These are phyloP conservation scores for Spiraea crenata DNA, from an alignment of 331 rosid species.

Conservation along the genomic window DNA sequence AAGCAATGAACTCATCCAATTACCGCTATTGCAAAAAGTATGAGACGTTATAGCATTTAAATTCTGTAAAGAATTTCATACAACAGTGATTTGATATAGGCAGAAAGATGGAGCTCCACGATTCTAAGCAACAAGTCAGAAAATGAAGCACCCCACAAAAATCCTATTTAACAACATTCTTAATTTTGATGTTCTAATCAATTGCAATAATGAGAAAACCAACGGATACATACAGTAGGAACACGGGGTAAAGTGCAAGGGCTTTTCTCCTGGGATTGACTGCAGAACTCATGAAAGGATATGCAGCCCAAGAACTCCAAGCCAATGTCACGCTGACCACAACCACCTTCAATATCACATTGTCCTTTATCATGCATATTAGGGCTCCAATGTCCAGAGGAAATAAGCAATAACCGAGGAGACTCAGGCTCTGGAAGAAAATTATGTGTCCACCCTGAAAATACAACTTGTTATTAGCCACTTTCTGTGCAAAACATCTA, in stretches of 20 bases:
- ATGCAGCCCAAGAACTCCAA: conserved; percentile 99
- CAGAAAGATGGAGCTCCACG: conserved; percentile 13
- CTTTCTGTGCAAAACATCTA: neutral
- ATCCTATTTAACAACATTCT: conserved; percentile 44
- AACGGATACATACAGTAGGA: conserved; percentile 97
- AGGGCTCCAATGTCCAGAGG: conserved; percentile 92
- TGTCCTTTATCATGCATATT: conserved; percentile 85
- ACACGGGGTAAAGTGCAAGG: conserved; percentile 96
- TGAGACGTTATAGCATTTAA: neutral
- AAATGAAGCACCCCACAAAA: conserved; percentile 28
- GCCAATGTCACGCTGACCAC: conserved; percentile 81
- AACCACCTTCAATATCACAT: conserved; percentile 67
- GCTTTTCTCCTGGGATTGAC: conserved; percentile 99
- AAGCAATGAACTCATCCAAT: neutral
- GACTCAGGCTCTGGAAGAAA: conserved; percentile 96
- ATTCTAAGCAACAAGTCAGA: conserved; percentile 17
- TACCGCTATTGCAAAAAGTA: neutral
- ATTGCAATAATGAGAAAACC: conserved; percentile 98
- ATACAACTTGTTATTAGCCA: neutral
- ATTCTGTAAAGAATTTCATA: conserved; percentile 21
- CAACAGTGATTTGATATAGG: conserved; percentile 19
- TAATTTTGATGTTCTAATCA: conserved; percentile 47
- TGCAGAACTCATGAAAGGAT: conserved; percentile 98
- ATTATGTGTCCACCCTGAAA: conserved; percentile 94
- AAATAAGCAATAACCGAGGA: conserved; percentile 91